Conservation (phyloP, 2,329 filamentous ascomycete species). For the Mollisiaceae sp. region DNA sequence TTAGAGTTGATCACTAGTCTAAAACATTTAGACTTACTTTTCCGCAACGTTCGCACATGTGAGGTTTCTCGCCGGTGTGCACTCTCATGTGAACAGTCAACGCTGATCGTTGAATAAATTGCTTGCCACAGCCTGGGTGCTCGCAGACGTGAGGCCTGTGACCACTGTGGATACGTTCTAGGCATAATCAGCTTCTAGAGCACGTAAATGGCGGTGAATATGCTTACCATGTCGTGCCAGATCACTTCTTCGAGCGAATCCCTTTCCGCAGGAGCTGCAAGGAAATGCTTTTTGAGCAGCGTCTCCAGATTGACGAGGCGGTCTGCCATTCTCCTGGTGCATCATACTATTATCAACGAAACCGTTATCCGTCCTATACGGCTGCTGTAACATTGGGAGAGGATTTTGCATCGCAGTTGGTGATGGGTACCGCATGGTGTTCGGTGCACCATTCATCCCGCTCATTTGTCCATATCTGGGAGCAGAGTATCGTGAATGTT, state of each 20-base stretch:
- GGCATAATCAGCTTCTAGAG: constrained; percentile 15
- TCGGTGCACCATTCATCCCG: constrained; percentile 39
- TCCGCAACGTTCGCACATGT: constrained; percentile 95
- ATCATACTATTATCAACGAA: constrained; percentile 40
- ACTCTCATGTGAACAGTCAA: constrained; percentile 94
- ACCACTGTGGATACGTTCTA: constrained; percentile 95
- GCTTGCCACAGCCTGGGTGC: constrained; percentile 85
- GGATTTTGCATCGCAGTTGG: constrained; percentile 43
- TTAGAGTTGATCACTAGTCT: constrained; percentile 29
- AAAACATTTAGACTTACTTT: constrained; percentile 67
- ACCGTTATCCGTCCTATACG: constrained; percentile 37
- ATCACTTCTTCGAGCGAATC: constrained; percentile 92
- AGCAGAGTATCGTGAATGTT: constrained; percentile 43
- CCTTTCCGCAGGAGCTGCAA: constrained; percentile 88
- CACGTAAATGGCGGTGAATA: constrained; percentile 23
- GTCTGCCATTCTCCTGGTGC: constrained; percentile 37
- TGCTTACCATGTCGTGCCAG: constrained; percentile 87
- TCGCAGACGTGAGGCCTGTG: constrained; percentile 92
- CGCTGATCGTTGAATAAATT: constrained; percentile 96
- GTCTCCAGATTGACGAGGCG: constrained; percentile 31
- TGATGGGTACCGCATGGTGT: constrained; percentile 43
- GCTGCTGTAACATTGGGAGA: constrained; percentile 43
- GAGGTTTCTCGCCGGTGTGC: constrained; percentile 97
- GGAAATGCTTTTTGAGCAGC: constrained; percentile 72
- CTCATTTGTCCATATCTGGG: constrained; percentile 39